phyloP scores from a whole-genome alignment of 1,284 basidiomycete species.

The Inonotus hispidus region DNA sequence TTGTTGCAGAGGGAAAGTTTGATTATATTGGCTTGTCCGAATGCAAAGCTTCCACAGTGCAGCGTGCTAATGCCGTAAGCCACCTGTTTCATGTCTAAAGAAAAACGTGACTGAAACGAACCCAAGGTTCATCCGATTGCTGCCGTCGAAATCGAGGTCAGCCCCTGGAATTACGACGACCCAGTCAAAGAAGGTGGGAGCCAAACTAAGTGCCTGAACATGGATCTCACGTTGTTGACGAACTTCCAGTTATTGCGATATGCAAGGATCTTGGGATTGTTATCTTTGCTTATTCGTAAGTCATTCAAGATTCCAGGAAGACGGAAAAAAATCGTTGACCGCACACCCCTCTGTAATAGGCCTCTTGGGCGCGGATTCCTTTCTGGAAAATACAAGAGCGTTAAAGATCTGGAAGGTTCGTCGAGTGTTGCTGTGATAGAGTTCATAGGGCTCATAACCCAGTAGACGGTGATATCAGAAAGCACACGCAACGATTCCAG shows the following conservation, averaged over 20 bases:
- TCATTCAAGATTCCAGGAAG: background rate
- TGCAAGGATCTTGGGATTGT: conserved; percentile 43
- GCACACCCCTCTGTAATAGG: conserved; percentile 27
- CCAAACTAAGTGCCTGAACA: background rate
- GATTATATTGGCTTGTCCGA: conserved; percentile 46
- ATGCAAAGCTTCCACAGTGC: conserved; percentile 40
- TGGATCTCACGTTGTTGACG: background rate
- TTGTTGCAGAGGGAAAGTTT: conserved; percentile 38
- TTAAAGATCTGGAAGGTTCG: conserved; percentile 41
- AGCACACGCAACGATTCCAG: conserved; percentile 17
- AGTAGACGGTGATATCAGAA: conserved; percentile 26
- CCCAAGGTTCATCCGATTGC: conserved; percentile 25
- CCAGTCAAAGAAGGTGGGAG: conserved; percentile 34
- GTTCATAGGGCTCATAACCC: conserved; percentile 21
- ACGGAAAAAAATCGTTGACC: background rate
- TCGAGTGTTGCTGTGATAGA: background rate
- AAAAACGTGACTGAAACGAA: background rate
- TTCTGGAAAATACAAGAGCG: conserved; percentile 42
- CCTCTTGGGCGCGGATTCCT: conserved; percentile 59
- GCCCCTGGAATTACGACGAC: conserved; percentile 43
- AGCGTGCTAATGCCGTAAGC: conserved; percentile 35
- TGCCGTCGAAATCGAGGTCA: conserved; percentile 50
- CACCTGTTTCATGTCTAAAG: background rate
- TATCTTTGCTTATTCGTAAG: conserved; percentile 49
- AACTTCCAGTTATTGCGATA: conserved; percentile 33